Evolutionary conservation across 1,139 yeast species (phyloP).

Genomic region (Hansenula lynferdii): DNA sequence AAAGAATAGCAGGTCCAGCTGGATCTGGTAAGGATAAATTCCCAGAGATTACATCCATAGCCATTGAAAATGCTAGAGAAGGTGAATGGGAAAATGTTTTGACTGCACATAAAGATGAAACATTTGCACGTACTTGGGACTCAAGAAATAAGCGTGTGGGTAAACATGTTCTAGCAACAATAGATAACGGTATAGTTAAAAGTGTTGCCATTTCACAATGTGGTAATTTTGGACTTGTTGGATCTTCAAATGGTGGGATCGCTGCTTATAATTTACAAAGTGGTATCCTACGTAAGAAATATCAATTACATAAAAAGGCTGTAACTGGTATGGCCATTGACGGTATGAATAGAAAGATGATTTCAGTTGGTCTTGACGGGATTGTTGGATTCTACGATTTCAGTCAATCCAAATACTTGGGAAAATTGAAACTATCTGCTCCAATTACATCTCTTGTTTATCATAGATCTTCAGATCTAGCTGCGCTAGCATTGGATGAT

Average conservation of each 20-base stretch:
- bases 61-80: slow-evolving; percentile 72
- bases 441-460: slow-evolving; percentile 76
- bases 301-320: slow-evolving; percentile 65
- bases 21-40: slow-evolving; percentile 45
- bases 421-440: slow-evolving; percentile 64
- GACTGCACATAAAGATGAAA: slow-evolving; percentile 86
- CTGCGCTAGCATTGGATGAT: slow-evolving; percentile 86
- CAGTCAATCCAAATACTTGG: slow-evolving; percentile 61
- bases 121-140: slow-evolving; percentile 90
- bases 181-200: slow-evolving; percentile 79
- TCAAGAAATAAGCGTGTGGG: slow-evolving; percentile 82
- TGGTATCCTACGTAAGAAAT: slow-evolving; percentile 66
- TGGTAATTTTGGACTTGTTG: slow-evolving; percentile 93
- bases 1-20: slow-evolving; percentile 54
- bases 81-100: slow-evolving; percentile 95
- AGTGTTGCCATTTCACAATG: slow-evolving; percentile 81
- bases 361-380: slow-evolving; percentile 88
- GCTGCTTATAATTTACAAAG: slow-evolving; percentile 89
- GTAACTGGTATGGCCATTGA: slow-evolving; percentile 90
- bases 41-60: slow-evolving; percentile 69
- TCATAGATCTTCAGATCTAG: slow-evolving; percentile 77
- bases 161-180: slow-evolving; percentile 59
- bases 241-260: slow-evolving; percentile 88
- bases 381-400: slow-evolving; percentile 85
- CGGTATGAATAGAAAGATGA: slow-evolving; percentile 84